Evolutionary conservation across 2,329 filamentous ascomycete species (phyloP).

Genomic region (Colletotrichum somersetense): DNA sequence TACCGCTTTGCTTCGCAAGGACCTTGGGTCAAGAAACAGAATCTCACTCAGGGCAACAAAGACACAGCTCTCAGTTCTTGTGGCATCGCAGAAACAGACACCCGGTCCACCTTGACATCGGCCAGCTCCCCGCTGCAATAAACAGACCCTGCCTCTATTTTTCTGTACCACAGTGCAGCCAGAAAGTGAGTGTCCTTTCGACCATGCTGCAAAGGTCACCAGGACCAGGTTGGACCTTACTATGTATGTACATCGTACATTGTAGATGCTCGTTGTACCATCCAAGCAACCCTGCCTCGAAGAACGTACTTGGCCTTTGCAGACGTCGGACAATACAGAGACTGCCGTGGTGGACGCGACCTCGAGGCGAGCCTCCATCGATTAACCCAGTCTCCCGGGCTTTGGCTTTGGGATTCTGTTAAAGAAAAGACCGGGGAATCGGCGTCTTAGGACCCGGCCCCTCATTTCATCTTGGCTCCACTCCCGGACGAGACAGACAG

Average conservation of each 20-base stretch:
- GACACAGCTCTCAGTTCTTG: not conserved
- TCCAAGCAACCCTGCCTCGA: not conserved
- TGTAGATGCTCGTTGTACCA: not conserved
- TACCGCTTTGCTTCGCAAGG: slow-evolving; percentile 19
- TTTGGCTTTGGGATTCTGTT: slow-evolving; percentile 15
- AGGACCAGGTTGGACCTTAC: not conserved
- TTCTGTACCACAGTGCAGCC: not conserved
- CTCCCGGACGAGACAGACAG: slow-evolving; percentile 16
- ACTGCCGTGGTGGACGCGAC: not conserved
- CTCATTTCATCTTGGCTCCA: slow-evolving; percentile 25
- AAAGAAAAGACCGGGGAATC: slow-evolving; percentile 13
- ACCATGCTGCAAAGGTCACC: not conserved
- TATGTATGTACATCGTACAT: no score
- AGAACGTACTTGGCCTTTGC: not conserved
- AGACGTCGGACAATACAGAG: not conserved
- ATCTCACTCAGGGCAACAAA: not conserved
- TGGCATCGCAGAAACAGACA: not conserved
- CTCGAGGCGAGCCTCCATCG: not conserved
- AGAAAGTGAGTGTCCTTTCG: not conserved
- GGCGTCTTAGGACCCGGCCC: slow-evolving; percentile 17
- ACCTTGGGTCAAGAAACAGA: slow-evolving; percentile 1
- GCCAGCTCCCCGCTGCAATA: slow-evolving; percentile 24
- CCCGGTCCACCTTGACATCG: not conserved
- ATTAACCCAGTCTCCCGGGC: not conserved
- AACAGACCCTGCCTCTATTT: not conserved